phyloP scores from a whole-genome alignment of 169 alveolate species.

The Cryptosporidium viatorum region DNA sequence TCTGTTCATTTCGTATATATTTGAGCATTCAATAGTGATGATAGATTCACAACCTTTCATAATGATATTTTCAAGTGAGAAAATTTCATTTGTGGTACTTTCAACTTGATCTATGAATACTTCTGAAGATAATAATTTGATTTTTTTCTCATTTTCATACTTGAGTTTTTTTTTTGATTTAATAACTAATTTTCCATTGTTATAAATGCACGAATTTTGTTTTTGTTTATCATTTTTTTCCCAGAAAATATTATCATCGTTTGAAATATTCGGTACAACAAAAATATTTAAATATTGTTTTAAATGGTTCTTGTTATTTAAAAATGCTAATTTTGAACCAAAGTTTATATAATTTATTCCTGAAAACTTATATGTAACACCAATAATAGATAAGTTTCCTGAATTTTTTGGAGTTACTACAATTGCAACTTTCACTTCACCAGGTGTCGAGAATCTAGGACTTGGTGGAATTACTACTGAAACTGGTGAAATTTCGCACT shows the following conservation, averaged over 20 bases:
- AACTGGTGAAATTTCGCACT: conserved; percentile 59
- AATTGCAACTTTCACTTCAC: conserved; percentile 69
- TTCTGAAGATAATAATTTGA: conserved; percentile 9
- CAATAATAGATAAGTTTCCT: conserved; percentile 34
- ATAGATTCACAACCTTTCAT: not conserved
- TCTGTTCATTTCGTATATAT: not conserved
- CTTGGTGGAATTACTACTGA: conserved; percentile 68
- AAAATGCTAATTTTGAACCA: conserved; percentile 14
- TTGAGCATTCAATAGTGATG: not conserved
- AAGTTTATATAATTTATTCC: conserved; percentile 39
- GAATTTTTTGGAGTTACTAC: conserved; percentile 39
- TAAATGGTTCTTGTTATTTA: conserved; percentile 13
- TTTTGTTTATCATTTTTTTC: not conserved
- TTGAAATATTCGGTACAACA: conserved; percentile 25
- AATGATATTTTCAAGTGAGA: conserved; percentile 1
- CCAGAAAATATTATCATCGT: not conserved
- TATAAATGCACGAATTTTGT: not conserved
- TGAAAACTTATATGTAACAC: conserved; percentile 62
- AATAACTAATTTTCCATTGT: conserved; percentile 20
- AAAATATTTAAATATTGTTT: conserved; percentile 19
- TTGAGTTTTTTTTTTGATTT: conserved; percentile 3
- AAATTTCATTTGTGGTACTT: not conserved
- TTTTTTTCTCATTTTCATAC: not conserved
- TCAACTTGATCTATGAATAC: conserved; percentile 14
- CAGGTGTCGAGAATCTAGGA: conserved; percentile 49